Evolutionary conservation across 495 filamentous ascomycete species (phyloP).

Genomic region (Talaromyces adpressus): DNA sequence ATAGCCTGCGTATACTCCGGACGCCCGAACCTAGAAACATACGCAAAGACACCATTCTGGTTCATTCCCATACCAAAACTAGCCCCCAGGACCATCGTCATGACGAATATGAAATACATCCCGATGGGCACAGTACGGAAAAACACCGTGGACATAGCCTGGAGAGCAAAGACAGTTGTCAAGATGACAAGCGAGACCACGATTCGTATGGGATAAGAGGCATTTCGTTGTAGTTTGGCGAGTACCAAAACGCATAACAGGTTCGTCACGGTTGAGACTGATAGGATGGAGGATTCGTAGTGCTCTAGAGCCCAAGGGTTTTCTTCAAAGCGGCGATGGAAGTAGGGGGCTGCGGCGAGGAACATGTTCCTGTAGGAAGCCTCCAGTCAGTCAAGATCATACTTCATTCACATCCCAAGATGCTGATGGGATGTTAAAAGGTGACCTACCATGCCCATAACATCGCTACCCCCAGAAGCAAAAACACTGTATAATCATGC

Average conservation of each 20-base stretch:
- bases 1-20: conserved; percentile 90
- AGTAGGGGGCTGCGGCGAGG: conserved; percentile 89
- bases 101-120: conserved; percentile 71
- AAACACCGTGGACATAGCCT: conserved; percentile 70
- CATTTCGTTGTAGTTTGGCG: conserved; percentile 67
- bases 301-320: conserved; percentile 63
- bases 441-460: conserved; percentile 80
- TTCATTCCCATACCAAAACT: conserved; percentile 76
- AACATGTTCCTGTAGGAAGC: conserved; percentile 81
- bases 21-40: conserved; percentile 74
- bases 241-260: conserved; percentile 65
- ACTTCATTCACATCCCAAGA: neutral
- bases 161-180: conserved; percentile 59
- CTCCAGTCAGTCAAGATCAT: neutral
- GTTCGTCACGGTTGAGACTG: conserved; percentile 79
- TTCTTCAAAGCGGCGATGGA: conserved; percentile 72
- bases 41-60: conserved; percentile 94
- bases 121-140: conserved; percentile 52
- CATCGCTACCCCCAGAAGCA: conserved; percentile 86
- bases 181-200: conserved; percentile 66
- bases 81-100: conserved; percentile 73
- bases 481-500: conserved; percentile 78
- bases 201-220: conserved; percentile 80
- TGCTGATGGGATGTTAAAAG: neutral
- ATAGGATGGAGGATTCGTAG: conserved; percentile 84